These are phyloP conservation scores for Trypanosoma cruzi DNA, from an alignment of 208 protist species.

Conservation along the genomic window DNA sequence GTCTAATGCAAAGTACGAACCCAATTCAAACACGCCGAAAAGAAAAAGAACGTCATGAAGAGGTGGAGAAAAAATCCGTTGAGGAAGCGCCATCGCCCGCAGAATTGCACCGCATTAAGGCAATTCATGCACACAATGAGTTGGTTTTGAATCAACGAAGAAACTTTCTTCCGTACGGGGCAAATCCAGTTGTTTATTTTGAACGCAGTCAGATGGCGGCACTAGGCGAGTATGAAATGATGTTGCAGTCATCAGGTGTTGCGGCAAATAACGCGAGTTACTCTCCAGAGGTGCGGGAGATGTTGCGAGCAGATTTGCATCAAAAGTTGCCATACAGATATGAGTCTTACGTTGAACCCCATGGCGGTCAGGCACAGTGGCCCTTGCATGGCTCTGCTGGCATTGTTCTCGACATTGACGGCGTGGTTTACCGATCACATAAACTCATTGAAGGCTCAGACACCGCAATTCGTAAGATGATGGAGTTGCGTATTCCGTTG, in stretches of 20 bases:
- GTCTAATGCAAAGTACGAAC: constrained; percentile 68
- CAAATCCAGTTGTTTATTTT: constrained; percentile 64
- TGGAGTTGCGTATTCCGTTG: constrained; percentile 73
- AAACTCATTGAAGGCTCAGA: constrained; percentile 76
- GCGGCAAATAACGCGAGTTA: constrained; percentile 27
- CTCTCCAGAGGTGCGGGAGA: constrained; percentile 40
- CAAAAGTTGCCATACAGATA: constrained; percentile 83
- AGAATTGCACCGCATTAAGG: constrained; percentile 50
- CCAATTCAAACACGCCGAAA: constrained; percentile 49
- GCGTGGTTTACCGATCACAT: constrained; percentile 68
- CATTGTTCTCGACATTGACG: constrained; percentile 87
- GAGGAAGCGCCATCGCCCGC: constrained; percentile 37
- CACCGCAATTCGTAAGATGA: constrained; percentile 59
- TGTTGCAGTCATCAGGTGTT: constrained; percentile 22
- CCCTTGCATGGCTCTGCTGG: constrained; percentile 79
- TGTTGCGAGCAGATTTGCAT: constrained; percentile 57
- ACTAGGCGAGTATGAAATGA: constrained; percentile 68
- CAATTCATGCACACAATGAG: constrained; percentile 54
- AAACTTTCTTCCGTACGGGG: constrained; percentile 81
- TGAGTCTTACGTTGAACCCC: constrained; percentile 37
- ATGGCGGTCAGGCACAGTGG: constrained; percentile 33
- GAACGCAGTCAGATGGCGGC: constrained; percentile 69
- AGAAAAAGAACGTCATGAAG: constrained; percentile 36
- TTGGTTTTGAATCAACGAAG: constrained; percentile 38
- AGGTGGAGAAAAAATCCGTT: constrained; percentile 18